phyloP scores from a whole-genome alignment of 2,329 filamentous ascomycete genomes.

The Neofusicoccum kwambonambiense region DNA sequence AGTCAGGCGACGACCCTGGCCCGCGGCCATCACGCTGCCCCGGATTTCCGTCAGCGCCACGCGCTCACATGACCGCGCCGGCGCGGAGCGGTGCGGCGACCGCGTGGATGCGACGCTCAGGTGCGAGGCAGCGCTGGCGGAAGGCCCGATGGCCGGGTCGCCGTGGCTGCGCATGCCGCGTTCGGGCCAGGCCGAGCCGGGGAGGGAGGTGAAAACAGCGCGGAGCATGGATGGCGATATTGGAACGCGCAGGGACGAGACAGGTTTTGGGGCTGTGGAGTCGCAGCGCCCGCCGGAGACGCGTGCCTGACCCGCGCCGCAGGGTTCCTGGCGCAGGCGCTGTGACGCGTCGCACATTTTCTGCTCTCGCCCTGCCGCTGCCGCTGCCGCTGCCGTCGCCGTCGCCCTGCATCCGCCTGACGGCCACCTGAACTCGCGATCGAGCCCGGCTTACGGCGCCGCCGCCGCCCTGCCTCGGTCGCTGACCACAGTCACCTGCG shows the following conservation, averaged over 20 bases:
- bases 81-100: background rate
- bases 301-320: background rate
- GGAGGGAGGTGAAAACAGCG: background rate
- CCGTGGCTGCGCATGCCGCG: background rate
- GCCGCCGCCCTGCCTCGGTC: background rate
- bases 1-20: conserved; percentile 8
- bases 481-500: conserved; percentile 11
- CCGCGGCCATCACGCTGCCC: background rate
- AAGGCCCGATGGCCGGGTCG: conserved; percentile 1
- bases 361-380: background rate
- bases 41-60: conserved; percentile 2
- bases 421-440: background rate
- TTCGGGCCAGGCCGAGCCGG: background rate
- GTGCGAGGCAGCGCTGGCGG: background rate
- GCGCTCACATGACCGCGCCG: conserved; percentile 3
- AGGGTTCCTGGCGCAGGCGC: background rate
- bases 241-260: background rate
- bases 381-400: too few species aligned
- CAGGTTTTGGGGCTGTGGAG: background rate
- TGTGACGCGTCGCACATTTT: background rate
- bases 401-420: background rate
- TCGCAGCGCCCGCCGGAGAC: background rate
- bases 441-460: background rate
- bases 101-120: conserved; percentile 7
- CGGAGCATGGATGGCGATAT: background rate